Base-by-base conservation (phyloP, 805 yeast species). In the Middelhovenomyces tepae region DNA sequence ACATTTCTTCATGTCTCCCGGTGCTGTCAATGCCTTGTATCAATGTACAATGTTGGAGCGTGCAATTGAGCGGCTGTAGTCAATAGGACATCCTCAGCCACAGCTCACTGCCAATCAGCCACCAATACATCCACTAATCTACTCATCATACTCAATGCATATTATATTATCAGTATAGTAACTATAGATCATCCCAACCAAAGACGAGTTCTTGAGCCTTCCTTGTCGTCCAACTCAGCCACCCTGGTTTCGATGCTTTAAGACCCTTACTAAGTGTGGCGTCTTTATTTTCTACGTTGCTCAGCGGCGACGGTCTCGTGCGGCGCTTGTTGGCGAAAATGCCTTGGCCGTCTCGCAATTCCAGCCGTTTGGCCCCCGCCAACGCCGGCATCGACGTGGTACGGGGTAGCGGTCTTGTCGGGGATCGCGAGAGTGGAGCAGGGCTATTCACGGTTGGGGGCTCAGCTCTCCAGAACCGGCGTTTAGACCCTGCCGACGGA, bases 171-270 rank as follows among this genome's bases (percentile, higher is more conserved):
- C n/a, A n/a, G n/a, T n/a, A n/a, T n/a, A n/a, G n/a, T n/a, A n/a
- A n/a, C n/a, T 26, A 26, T 16, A 66, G 44, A 36, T 69, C 71
- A 31, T 70, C 74, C 74, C 75, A 71, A 2, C 76, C 76, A 47
- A 72, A 71, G 22, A 71, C 48, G 55, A 71, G 54, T 45, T 70
- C 70, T 39, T 63, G 66, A 3, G 70, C 61, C 22, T 44, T 36
- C 31, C 44, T 42, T 6, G 52, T 37, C 4, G 54, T 41, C 52
- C 59, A 50, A 14, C 49, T 45, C 16, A 44, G 42, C 62, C 62
- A 59, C 16, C 55, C 45, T 20, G 36, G 42, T 21, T 27, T 34
- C 31, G 31, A 32, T 25, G 34, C 16, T 34, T 18, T n/a, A n/a
- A 29, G 13, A 4, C 31, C 8, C 4, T 35, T 21, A 18, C 25